phyloP scores from a whole-genome alignment of 495 filamentous ascomycete genomes.

The Neurospora sp. region DNA sequence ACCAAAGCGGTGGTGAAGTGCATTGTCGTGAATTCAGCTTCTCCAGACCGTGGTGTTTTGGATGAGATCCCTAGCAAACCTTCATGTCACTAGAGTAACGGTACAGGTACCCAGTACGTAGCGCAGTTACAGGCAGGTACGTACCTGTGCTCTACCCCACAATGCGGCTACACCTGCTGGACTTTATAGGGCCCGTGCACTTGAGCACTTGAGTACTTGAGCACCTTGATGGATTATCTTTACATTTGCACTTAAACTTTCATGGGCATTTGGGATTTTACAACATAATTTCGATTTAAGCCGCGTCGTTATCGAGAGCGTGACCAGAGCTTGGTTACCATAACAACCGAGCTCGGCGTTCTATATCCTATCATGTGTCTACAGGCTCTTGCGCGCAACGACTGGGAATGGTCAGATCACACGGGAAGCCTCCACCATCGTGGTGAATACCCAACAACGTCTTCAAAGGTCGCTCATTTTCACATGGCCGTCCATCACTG shows the following conservation, averaged over 20 bases:
- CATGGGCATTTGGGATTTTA: too few species aligned
- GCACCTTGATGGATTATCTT: background rate
- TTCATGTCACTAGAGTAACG: background rate
- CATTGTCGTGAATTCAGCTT: background rate
- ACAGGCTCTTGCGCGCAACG: background rate
- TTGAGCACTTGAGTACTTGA: background rate
- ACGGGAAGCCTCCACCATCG: background rate
- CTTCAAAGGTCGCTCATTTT: background rate
- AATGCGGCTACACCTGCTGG: constrained; percentile 5
- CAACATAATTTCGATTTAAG: too few species aligned
- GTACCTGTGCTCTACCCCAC: constrained; percentile 13
- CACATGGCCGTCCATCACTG: background rate
- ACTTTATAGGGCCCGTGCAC: constrained; percentile 11
- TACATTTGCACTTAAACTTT: too few species aligned
- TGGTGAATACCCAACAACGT: background rate
- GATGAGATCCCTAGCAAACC: background rate
- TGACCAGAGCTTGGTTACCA: background rate
- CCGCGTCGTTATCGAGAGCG: background rate
- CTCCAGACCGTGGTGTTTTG: background rate
- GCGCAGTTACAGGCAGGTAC: background rate
- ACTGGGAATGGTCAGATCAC: background rate
- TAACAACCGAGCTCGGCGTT: background rate
- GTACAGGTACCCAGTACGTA: background rate
- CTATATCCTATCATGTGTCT: background rate
- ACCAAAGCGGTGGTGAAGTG: background rate